A percentile compares a stretch with the other conserved stretches of the same genome.
These are phyloP conservation scores for Hypoxylon perforatum DNA, from an alignment of 495 filamentous ascomycete species.

Conservation along the genomic window DNA sequence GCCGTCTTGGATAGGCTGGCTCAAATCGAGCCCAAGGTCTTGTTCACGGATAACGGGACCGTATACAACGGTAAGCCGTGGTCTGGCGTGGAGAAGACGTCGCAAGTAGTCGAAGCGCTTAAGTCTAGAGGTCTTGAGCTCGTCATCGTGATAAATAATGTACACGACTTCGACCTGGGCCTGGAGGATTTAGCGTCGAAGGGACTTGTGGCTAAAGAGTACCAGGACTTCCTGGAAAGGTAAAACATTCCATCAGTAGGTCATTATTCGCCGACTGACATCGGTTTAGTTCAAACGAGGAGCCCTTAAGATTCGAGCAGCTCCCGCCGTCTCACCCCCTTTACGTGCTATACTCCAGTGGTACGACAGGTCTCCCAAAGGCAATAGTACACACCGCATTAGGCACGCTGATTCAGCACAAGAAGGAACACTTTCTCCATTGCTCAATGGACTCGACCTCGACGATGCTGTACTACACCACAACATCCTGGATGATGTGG, in stretches of 20 bases:
- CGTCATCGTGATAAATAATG: slow-evolving; percentile 76
- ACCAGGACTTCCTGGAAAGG: slow-evolving; percentile 50
- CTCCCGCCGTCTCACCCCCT: slow-evolving; percentile 85
- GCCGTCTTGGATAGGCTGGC: slow-evolving; percentile 81
- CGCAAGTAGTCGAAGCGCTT: slow-evolving; percentile 73
- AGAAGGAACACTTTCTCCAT: slow-evolving; percentile 91
- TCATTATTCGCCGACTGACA: slow-evolving; percentile 18
- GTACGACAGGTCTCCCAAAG: slow-evolving; percentile 91
- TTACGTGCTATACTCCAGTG: slow-evolving; percentile 88
- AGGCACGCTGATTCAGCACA: slow-evolving; percentile 90
- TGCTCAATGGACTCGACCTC: slow-evolving; percentile 69
- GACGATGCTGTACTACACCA: slow-evolving; percentile 85
- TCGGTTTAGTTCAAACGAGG: slow-evolving; percentile 46
- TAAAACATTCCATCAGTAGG: slow-evolving; percentile 41
- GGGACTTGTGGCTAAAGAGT: slow-evolving; percentile 62
- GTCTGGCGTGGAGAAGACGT: slow-evolving; percentile 74
- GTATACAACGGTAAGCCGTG: slow-evolving; percentile 90
- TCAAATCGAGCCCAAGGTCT: slow-evolving; percentile 81
- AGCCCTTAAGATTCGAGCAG: slow-evolving; percentile 73
- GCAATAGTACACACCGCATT: slow-evolving; percentile 91
- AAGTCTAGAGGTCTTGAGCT: slow-evolving; percentile 66
- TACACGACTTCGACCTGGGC: slow-evolving; percentile 60
- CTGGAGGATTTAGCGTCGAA: slow-evolving; percentile 56
- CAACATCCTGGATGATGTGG: slow-evolving; percentile 98
- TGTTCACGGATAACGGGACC: slow-evolving; percentile 88